phyloP scores from a whole-genome alignment of 495 filamentous ascomycete genomes.

The Podospora pseudoanserina region DNA sequence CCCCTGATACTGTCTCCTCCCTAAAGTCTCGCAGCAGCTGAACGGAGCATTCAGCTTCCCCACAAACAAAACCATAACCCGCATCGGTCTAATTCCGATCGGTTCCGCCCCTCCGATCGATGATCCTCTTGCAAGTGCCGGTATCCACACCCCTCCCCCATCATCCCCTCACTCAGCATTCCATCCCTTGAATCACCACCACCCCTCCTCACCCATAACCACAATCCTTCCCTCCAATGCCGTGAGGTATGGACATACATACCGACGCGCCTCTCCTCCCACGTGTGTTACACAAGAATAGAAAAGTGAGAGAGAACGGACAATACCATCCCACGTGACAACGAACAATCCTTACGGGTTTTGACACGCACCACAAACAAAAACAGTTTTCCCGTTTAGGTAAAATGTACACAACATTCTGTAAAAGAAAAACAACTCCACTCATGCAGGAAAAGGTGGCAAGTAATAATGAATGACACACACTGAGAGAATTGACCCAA shows the following conservation, averaged over 20 bases:
- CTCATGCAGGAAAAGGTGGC: no score
- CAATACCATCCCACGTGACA: background rate
- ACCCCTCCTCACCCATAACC: background rate
- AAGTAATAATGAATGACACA: no score
- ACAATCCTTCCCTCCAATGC: background rate
- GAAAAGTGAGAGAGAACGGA: background rate
- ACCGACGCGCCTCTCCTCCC: background rate
- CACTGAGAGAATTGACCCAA: background rate
- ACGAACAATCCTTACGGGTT: background rate
- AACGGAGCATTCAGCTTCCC: no score
- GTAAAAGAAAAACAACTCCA: background rate
- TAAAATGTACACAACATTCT: background rate
- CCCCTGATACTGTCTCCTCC: no score
- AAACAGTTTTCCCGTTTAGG: background rate
- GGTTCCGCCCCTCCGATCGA: background rate
- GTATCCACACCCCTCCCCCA: background rate
- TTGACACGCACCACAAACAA: background rate
- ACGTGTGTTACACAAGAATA: background rate
- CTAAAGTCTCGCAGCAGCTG: no score
- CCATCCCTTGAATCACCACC: background rate
- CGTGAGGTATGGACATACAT: background rate
- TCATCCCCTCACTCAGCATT: background rate
- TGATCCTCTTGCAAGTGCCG: background rate
- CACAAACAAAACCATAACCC: no score
- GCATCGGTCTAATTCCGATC: no score